Base-by-base conservation (phyloP, 768 basidiomycete genomes). In the Gymnopilus dilepis region DNA sequence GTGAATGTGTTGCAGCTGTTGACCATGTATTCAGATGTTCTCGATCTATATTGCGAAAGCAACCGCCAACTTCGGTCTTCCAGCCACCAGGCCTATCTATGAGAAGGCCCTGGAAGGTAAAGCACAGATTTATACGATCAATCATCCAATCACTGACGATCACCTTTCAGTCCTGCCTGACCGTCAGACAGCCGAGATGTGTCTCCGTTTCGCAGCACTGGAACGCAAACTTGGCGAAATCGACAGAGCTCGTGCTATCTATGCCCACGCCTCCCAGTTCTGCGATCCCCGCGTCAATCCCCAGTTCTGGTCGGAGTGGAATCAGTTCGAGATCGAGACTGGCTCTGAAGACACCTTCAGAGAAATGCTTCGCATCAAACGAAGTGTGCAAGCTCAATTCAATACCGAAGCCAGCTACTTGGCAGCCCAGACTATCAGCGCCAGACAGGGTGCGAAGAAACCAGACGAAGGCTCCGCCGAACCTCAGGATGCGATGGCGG, bases 191-290 rank as follows among this genome's bases (percentile, higher is more conserved):
- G 95, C 97, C 19, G 91, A 96, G 74, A 98, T 99, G 94, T 98
- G 96, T 74, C 82, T 98, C 21, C 92, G 95, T 45, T 99, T 99
- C 74, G 97, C 97, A 4, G 85, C 87, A 33, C 86, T 99, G 69
- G 97, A 99, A 75, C 90, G 97, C 67, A 99, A 99, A 74, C 87
- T 99, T 34, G 97, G 97, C 56, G 97, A 99, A 79, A 99, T 99
- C 74, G 97, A 99, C 78, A 86, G 97, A 24, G 97, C 97, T 12
- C 88, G 97, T 51, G 91, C 95, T 1, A 91, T 99, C 66, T 99
- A 97, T 67, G 97, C 95, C 1, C 97, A 99, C 71, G 97, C 97
- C 0, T 95, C 94, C 19, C 97, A 99, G 71, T 99, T 99, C 84
- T 99, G 97, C 74, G 97, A 99, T 72, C 97, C 97, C 12, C 86